Base-by-base conservation (phyloP, 176 grass and related monocot species). In the Rhipidocladum racemiflorum region DNA sequence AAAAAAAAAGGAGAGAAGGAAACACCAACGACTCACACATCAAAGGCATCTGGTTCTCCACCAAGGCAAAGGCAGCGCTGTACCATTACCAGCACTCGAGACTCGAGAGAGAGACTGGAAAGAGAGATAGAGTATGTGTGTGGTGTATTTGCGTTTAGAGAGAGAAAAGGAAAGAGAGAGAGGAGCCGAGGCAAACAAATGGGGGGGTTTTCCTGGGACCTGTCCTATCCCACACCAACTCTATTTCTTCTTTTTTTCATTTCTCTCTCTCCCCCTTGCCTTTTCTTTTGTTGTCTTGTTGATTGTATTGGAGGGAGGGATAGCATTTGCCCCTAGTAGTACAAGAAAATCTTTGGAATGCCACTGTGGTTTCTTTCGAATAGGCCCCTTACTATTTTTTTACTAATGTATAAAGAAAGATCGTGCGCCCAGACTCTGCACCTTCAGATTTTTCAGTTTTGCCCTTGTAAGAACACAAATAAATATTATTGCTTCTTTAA, bases 21-120 rank as follows among this genome's bases (percentile, higher is more conserved):
- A 84, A 85, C 90, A 87, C 82, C 92, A 91, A 62, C 89, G 90
- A 98, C 95, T 88, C 90, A 91, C 90, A 78, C 88, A 84, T 80
- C 88, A 72, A 86, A 92, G 88, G 92, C 90, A 98, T 98, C 92
- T 82, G 87, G 92, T 95, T 95, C 95, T 93, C 87, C 84, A 89
- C 88, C 92, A 74, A 95, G 87, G 76, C 86, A 87, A 97, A 93
- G 86, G 56, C 79, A 66, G 77, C 74, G 56, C 61, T 91, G 69
- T 89, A 88, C 83, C 88, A 88, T 73, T 92, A 88, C 88, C 94
- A 89, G 85, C 92, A 92, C 72, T 70, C 43, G 0, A 64, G 75
- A n/a, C n/a, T n/a, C n/a, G n/a, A 96, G 66, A 84, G 88, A 87
- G 91, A 75, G 87, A 82, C 15, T 2, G 48, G 43, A 34, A 34